phyloP scores from a whole-genome alignment of 352 stramenopile species.

The Nothophytophthora sp. region DNA sequence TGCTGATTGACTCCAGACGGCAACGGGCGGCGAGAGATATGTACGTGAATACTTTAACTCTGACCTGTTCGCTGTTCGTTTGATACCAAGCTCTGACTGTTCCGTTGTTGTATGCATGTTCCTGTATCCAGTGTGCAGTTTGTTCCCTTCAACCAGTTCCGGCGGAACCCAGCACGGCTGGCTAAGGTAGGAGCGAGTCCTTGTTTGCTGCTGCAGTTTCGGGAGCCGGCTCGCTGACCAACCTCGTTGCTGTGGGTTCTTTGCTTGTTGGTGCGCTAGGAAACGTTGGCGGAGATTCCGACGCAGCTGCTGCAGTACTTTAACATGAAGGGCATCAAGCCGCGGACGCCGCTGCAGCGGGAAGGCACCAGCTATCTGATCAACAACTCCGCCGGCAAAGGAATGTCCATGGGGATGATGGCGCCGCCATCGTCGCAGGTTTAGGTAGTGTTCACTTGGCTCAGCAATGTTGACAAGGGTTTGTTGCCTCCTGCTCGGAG shows the following conservation, averaged over 20 bases:
- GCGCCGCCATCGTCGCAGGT: neutral
- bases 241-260: no score
- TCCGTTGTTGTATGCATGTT: no score
- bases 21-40: constrained; percentile 55
- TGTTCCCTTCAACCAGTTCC: constrained; percentile 74
- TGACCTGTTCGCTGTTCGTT: constrained; percentile 1
- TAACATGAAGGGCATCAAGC: constrained; percentile 55
- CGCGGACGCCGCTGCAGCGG: constrained; percentile 53
- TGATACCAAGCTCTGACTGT: no score
- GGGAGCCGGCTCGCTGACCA: no score
- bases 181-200: constrained; percentile 34
- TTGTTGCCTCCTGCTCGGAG: no score
- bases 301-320: constrained; percentile 66
- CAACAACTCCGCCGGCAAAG: constrained; percentile 20
- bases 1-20: constrained; percentile 45
- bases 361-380: constrained; percentile 47
- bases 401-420: constrained; percentile 11
- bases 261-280: constrained; percentile 13
- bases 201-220: neutral
- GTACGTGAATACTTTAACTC: constrained; percentile 53
- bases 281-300: constrained; percentile 73
- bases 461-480: no score
- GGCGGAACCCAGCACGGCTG: constrained; percentile 53
- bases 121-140: constrained; percentile 64
- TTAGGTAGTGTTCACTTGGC: neutral